Conservation (phyloP, 192 early-diverging fungal genomes). For the Backusella mclennaniae region DNA sequence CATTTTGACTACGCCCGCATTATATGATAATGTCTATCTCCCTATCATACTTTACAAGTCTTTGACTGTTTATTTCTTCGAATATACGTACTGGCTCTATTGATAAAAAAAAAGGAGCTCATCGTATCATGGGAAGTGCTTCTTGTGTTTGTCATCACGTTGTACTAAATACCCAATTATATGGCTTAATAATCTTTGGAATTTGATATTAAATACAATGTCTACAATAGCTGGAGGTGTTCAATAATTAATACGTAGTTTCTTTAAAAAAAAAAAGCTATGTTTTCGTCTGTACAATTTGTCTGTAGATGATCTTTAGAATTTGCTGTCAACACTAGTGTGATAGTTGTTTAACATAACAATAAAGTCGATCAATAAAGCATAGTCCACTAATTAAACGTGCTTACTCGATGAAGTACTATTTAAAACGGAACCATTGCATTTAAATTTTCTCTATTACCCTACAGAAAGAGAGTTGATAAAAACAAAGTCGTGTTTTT, state of each 20-base stretch:
- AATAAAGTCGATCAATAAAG: conserved; percentile 89
- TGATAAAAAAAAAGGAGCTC: background rate
- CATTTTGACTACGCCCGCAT: background rate
- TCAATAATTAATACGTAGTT: conserved; percentile 85
- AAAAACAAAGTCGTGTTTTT: conserved; percentile 75
- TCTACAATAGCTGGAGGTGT: conserved; percentile 92
- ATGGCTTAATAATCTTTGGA: conserved; percentile 87
- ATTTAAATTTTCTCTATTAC: conserved; percentile 95
- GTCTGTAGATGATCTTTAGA: conserved; percentile 79
- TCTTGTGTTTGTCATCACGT: background rate
- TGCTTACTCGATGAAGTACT: conserved; percentile 89
- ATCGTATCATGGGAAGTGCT: background rate
- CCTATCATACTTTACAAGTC: too few species aligned
- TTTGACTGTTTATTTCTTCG: too few species aligned
- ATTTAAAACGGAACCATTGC: conserved; percentile 85
- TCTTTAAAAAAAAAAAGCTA: conserved; percentile 90
- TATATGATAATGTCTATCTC: background rate
- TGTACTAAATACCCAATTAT: conserved; percentile 43
- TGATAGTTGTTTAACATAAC: conserved; percentile 89
- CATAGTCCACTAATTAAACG: conserved; percentile 91
- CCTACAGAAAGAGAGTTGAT: conserved; percentile 86
- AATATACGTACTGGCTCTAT: too few species aligned
- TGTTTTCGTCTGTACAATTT: conserved; percentile 46
- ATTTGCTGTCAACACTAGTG: conserved; percentile 78
- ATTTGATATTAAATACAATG: conserved; percentile 90